Percentiles rank a stretch among this genome's conserved stretches.
phyloP scores from a whole-genome alignment of 352 stramenopile species.

The Globisporangium spinosum region DNA sequence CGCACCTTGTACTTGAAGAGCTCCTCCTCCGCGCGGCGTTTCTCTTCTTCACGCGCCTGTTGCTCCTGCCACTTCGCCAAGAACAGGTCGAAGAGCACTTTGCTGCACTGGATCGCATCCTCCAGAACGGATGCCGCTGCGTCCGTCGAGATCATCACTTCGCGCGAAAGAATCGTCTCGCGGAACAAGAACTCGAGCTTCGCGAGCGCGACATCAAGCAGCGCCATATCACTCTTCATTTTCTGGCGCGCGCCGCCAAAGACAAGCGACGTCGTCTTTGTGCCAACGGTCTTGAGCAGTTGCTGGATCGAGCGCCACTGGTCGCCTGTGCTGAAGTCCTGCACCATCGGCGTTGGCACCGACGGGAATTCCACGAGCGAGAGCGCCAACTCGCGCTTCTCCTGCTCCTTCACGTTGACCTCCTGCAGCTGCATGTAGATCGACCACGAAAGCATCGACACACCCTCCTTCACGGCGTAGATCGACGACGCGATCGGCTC shows the following conservation, averaged over 20 bases:
- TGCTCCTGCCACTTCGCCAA: conserved; percentile 84
- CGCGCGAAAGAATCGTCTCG: conserved; percentile 22
- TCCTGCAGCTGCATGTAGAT: conserved; percentile 58
- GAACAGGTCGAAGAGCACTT: conserved; percentile 82
- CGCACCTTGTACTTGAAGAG: conserved; percentile 87
- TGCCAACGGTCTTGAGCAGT: conserved; percentile 47
- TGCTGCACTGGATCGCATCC: conserved; percentile 52
- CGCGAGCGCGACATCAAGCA: conserved; percentile 63
- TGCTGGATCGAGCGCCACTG: conserved; percentile 81
- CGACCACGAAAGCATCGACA: conserved; percentile 66
- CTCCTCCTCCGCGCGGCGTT: conserved; percentile 65
- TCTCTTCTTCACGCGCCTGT: conserved; percentile 71
- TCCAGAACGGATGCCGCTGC: conserved; percentile 24
- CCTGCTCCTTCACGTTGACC: conserved; percentile 31
- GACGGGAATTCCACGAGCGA: conserved; percentile 74
- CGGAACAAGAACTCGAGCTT: conserved; percentile 75
- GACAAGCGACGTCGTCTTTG: conserved; percentile 35
- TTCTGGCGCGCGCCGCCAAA: conserved; percentile 45
- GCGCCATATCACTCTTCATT: conserved; percentile 61
- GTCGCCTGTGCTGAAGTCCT: conserved; percentile 6
- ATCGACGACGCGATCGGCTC: conserved; percentile 76
- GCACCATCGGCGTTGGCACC: conserved; percentile 21
- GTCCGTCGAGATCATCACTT: conserved; percentile 23
- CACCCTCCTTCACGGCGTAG: conserved; percentile 83
- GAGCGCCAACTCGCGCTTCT: conserved; percentile 49